Percentiles rank a stretch among this genome's conserved stretches.
Conservation (phyloP, 495 filamentous ascomycete species). For the Neurospora hispaniola region DNA sequence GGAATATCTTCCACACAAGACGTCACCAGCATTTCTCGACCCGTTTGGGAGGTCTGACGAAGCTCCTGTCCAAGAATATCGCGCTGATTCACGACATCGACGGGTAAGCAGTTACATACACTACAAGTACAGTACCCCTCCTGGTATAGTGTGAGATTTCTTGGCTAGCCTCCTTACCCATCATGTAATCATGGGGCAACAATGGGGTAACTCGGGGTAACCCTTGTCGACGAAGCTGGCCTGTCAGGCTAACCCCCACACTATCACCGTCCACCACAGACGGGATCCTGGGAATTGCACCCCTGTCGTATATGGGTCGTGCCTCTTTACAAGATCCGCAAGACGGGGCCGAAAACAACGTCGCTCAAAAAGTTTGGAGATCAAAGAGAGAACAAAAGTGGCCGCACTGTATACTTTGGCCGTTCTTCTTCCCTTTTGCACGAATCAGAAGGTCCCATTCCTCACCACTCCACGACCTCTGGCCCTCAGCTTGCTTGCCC, state of each 20-base stretch:
- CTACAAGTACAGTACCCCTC: slow-evolving; percentile 10
- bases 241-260: slow-evolving; percentile 28
- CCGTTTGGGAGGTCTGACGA: neutral
- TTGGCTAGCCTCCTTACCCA: slow-evolving; percentile 7
- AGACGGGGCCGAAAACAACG: neutral
- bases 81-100: neutral
- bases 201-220: neutral
- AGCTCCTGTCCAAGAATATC: slow-evolving; percentile 2
- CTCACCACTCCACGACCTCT: slow-evolving; percentile 3
- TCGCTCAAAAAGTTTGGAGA: neutral
- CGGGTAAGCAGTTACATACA: neutral
- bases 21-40: neutral
- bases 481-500: slow-evolving; percentile 14
- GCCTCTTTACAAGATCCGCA: slow-evolving; percentile 9
- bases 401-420: slow-evolving; percentile 20
- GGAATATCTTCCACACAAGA: neutral
- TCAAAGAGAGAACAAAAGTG: neutral
- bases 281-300: slow-evolving; percentile 12
- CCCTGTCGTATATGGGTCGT: slow-evolving; percentile 13
- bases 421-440: slow-evolving; percentile 3
- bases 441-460: slow-evolving; percentile 9
- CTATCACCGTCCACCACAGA: slow-evolving; percentile 13
- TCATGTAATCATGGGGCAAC: neutral
- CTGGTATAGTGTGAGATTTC: slow-evolving; percentile 6
- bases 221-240: slow-evolving; percentile 3